Evolutionary conservation across 805 yeast species (phyloP), one percentile per base, ranked within the genome.

Genomic region (Saturnispora gosingensis): DNA sequence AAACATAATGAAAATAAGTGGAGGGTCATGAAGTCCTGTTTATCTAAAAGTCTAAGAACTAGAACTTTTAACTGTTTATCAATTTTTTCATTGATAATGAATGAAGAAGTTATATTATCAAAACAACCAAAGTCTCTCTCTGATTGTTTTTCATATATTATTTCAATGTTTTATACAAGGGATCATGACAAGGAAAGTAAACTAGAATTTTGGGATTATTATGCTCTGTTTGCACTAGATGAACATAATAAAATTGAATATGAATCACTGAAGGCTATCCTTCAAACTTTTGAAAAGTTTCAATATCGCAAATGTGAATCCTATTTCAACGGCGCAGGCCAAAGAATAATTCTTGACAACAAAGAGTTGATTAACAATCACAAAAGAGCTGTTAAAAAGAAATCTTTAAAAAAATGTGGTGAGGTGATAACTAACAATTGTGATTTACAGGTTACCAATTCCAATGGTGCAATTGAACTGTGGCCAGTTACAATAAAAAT

Each of bases 401-500:
- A 43, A 46, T 30, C 28, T 10, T 15, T n/a, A 16, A 49, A 43
- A 28, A n/a, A 40, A 13, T 16, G 27, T 11, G 43, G 28, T 22
- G 38, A 50, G 18, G 45, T 43, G 35, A 53, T 53, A 30, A 22
- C 46, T 20, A 53, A 35, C 20, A 25, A 27, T 35, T 16, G 45
- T 32, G 38, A 28, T 36, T 28, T 48, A 32, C 22, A 43, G 6
- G 39, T 45, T 6, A 25, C 24, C 9, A 46, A 35, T 16, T 24
- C 43, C 2, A 46, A 35, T 13, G 50, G 35, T 34, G 24, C 20
- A n/a, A 27, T 45, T 43, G 53, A 58, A 34, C 24, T 34, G 2
- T 34, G 49, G 48, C 35, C 51, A 22, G 34, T 55, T 30, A 43
- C 51, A 2, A 50, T 55, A 4, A 53, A 49, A 4, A 35, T 55